Evolutionary conservation across 2,329 filamentous ascomycete species (phyloP), one percentile per base, ranked within the genome.

Genomic region (Xylaria sp.): DNA sequence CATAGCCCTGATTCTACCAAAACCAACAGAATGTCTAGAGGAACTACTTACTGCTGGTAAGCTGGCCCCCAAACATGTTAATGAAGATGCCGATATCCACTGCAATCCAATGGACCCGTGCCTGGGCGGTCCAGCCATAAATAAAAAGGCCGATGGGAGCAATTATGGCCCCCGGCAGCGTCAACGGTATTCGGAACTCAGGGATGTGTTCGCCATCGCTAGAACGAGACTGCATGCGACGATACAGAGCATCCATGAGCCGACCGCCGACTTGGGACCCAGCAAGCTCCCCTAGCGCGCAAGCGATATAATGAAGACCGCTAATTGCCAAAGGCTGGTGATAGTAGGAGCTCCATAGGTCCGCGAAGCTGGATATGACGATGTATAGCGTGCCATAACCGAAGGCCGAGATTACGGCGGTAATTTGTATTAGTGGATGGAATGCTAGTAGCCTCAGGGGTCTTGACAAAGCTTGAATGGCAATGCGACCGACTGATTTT

Each of bases 371-470:
- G 0, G 87, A 86, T 0, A 92, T 83, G 37, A 89, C 83, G 25
- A 92, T 85, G 66, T 91, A 92, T 75, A 91, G 85, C 0, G 90
- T 77, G 0, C 90, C 89, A 71, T 90, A 91, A 18, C 87, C 79
- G 70, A 88, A 87, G 0, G 86, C 89, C 72, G 85, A 85, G 73
- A 89, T 87, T 10, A 86, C 52, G 0, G 88, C 83, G 0, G 87
- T 76, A 28, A 86, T 81, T 73, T 89, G 87, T 32, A 91, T 84
- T 67, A 90, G 89, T 12, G 88, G 87, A 63, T 91, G 88, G 0
- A 87, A 88, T 7, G 75, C 72, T 0, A 91, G 80, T 3, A 91
- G 81, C 1, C 84, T 83, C 63, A 90, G 83, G 0, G 89, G 89
- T 0, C 89, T 83, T 8, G 84, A 79, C 50, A 90, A 73, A 2